Conservation (phyloP, 345 rosid species). For the Sapria himalayana region DNA sequence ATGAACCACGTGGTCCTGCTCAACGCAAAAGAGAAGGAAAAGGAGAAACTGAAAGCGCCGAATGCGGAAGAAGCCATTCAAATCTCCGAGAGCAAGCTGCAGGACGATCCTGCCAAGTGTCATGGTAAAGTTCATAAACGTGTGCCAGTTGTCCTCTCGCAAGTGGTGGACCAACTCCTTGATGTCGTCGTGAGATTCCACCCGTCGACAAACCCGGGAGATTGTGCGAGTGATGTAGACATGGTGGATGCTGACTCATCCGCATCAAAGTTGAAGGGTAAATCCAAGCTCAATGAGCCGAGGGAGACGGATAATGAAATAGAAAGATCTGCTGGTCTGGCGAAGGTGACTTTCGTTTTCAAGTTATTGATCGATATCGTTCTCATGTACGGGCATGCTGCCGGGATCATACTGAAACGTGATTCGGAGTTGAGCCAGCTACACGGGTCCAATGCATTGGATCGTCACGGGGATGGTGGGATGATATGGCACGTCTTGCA, state of each 20-base stretch:
- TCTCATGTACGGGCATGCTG: conserved; percentile 75
- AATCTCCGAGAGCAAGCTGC: conserved; percentile 50
- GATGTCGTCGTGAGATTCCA: conserved; percentile 65
- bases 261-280: conserved; percentile 60
- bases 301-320: conserved; percentile 35
- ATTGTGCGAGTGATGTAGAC: conserved; percentile 17
- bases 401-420: conserved; percentile 61
- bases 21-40: conserved; percentile 63
- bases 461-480: conserved; percentile 37
- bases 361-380: conserved; percentile 79
- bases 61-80: conserved; percentile 55
- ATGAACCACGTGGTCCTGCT: conserved; percentile 49
- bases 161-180: conserved; percentile 91
- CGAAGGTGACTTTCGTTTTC: conserved; percentile 74
- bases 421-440: conserved; percentile 59
- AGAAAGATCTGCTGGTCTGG: conserved; percentile 73
- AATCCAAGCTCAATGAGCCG: conserved; percentile 58
- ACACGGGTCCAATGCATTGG: conserved; percentile 41
- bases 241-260: conserved; percentile 85
- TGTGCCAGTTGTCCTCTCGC: conserved; percentile 63
- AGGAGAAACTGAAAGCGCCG: conserved; percentile 37
- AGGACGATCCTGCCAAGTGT: conserved; percentile 60
- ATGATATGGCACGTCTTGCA: conserved; percentile 67
- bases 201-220: conserved; percentile 32
- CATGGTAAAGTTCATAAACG: conserved; percentile 58